Percentiles rank a stretch among this genome's conserved stretches.
Conservation (phyloP, 805 yeast genomes). For the Pichia heedii region DNA sequence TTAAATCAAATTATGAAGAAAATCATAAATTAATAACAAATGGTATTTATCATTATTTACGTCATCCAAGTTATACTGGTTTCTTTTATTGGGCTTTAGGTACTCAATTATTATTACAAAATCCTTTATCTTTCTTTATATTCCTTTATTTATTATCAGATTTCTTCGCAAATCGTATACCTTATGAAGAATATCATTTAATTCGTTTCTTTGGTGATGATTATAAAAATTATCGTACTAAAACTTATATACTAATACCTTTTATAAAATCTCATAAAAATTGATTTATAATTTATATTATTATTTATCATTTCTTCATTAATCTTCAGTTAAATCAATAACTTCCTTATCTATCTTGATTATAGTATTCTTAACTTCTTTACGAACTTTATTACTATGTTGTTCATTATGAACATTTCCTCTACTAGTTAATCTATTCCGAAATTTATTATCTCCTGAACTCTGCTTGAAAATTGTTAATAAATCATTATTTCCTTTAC, state of each 20-base stretch:
- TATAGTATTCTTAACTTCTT: neutral
- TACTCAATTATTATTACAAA: constrained; percentile 60
- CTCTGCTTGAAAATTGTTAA: constrained; percentile 5
- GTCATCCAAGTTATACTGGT: constrained; percentile 92
- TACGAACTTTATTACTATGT: neutral
- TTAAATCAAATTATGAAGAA: constrained; percentile 42
- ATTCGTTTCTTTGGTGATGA: constrained; percentile 61
- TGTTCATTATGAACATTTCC: neutral
- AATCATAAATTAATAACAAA: constrained; percentile 62
- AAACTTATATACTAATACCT: constrained; percentile 57
- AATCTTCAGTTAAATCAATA: constrained; percentile 19
- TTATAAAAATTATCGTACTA: constrained; percentile 44
- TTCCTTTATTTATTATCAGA: constrained; percentile 53
- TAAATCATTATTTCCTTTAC: constrained; percentile 1
- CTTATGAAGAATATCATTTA: constrained; percentile 59
- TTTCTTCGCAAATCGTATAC: constrained; percentile 64
- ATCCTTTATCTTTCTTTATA: constrained; percentile 46
- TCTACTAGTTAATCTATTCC: neutral
- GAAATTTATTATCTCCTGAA: neutral
- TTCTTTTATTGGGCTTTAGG: constrained; percentile 94
- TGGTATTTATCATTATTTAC: constrained; percentile 56
- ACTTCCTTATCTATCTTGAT: constrained; percentile 11
- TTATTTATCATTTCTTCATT: neutral
- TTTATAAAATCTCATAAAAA: constrained; percentile 30
- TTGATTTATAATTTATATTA: neutral